Evolutionary conservation across 1,139 yeast genomes (phyloP), one percentile per base, ranked within the genome.

Genomic region (Candida buenavistaensis): DNA sequence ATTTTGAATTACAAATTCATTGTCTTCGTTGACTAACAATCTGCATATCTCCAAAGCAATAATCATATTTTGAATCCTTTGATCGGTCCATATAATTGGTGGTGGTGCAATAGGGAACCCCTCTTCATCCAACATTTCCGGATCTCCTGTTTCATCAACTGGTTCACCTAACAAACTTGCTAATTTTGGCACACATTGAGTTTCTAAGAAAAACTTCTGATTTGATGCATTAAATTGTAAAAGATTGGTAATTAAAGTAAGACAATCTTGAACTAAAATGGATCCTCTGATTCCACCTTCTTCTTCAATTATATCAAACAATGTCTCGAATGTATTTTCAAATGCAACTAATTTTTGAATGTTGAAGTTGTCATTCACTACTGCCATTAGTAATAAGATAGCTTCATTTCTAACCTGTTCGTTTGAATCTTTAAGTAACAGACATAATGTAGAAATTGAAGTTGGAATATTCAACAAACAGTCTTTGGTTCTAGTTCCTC

Each of bases 371-470:
- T 85, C 85, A 46, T 83, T 82, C 6, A 81, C 95, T 3, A 92
- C 69, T 5, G 90, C 82, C 80, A 85, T 81, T 36, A 94, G 66
- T n/a, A 94, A 67, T 31, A 92, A 60, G 31, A 90, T 82, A 2
- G 95, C 81, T 57, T 92, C 95, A 54, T 90, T 90, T 50, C 97
- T 70, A 11, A 94, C 79, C n/a, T 94, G 95, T 44, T 92, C 98
- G 47, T 86, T 80, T 1, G 67, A 53, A 47, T 89, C 95, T 39
- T 79, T 80, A 28, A 94, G 63, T 7, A 82, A 69, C 3, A 74
- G 54, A 5, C 90, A 95, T 16, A 94, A 59, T 1, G 82, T 74
- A 2, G 96, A 82, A 5, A 89, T 72, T 1, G 96, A 92, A 2
- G 88, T 74, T 0, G 97, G 96, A 1, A 84, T 72, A 28, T 75